These are phyloP conservation scores for Mycena crocata DNA, from an alignment of 768 basidiomycete species.

Conservation along the genomic window DNA sequence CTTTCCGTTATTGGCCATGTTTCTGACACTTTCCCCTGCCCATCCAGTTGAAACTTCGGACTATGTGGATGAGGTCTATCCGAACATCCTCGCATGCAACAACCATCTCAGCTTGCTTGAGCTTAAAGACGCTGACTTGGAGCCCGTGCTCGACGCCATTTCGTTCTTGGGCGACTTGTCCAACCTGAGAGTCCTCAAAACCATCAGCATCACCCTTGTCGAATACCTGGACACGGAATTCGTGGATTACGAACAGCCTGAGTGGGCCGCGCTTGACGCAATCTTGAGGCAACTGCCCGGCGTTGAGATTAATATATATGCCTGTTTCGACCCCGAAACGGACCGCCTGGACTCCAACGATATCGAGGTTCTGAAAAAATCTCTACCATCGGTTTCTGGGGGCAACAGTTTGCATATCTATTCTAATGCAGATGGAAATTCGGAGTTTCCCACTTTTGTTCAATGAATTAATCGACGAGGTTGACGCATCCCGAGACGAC, in stretches of 20 bases:
- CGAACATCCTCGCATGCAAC: too few species aligned
- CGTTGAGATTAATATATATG: background rate
- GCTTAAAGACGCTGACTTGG: background rate
- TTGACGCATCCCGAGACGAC: background rate
- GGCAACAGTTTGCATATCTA: background rate
- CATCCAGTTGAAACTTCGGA: background rate
- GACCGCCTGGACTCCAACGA: background rate
- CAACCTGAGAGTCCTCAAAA: slow-evolving; percentile 3
- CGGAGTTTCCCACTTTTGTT: background rate
- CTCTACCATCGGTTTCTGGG: background rate
- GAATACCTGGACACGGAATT: background rate
- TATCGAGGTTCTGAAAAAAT: background rate
- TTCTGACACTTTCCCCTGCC: too few species aligned
- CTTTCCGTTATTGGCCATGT: background rate
- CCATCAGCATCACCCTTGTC: background rate
- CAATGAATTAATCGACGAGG: background rate
- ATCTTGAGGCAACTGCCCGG: background rate
- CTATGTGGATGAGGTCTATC: background rate
- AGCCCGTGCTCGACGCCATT: background rate
- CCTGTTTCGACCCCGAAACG: background rate
- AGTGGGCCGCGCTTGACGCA: background rate
- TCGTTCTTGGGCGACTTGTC: background rate
- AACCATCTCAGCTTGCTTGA: background rate
- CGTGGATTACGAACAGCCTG: too few species aligned
- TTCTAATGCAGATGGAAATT: background rate